Evolutionary conservation across 1,139 yeast species (phyloP).

Genomic region (Candida buenavistaensis): DNA sequence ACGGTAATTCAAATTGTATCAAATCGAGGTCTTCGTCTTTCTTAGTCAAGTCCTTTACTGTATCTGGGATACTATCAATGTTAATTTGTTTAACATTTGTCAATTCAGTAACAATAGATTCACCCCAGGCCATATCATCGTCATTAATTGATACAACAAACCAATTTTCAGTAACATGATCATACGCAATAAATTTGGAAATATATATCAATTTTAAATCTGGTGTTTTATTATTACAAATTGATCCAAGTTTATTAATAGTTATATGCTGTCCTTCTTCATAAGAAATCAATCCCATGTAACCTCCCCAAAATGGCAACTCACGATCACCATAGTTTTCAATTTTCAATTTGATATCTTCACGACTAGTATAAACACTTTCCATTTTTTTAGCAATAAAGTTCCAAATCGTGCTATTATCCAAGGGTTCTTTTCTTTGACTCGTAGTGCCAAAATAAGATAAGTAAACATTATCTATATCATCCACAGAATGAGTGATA

Average conservation of each 20-base stretch:
- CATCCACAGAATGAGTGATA: conserved; percentile 64
- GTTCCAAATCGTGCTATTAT: conserved; percentile 21
- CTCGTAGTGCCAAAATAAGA: conserved; percentile 17
- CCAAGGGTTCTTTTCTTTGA: conserved; percentile 10
- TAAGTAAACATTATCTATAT: conserved; percentile 21
- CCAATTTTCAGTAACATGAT: conserved; percentile 48
- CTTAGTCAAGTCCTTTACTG: conserved; percentile 27
- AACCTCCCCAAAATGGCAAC: conserved; percentile 86
- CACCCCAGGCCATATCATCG: conserved; percentile 37
- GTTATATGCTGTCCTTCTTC: conserved; percentile 69
- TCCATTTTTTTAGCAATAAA: conserved; percentile 25
- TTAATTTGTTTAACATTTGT: conserved; percentile 15
- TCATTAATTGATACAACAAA: conserved; percentile 54
- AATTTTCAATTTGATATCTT: conserved; percentile 17
- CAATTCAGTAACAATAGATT: conserved; percentile 17
- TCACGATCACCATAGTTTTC: conserved; percentile 20
- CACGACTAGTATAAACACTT: conserved; percentile 22
- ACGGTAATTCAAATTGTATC: conserved; percentile 51
- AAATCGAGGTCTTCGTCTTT: conserved; percentile 18
- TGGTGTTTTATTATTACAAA: conserved; percentile 46
- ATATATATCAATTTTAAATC: conserved; percentile 76
- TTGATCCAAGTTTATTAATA: conserved; percentile 30
- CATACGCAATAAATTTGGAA: conserved; percentile 62
- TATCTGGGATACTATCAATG: conserved; percentile 21
- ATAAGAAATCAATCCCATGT: conserved; percentile 80